Conservation (phyloP, 192 early-diverging fungal species). For the Mortierella alpina region DNA sequence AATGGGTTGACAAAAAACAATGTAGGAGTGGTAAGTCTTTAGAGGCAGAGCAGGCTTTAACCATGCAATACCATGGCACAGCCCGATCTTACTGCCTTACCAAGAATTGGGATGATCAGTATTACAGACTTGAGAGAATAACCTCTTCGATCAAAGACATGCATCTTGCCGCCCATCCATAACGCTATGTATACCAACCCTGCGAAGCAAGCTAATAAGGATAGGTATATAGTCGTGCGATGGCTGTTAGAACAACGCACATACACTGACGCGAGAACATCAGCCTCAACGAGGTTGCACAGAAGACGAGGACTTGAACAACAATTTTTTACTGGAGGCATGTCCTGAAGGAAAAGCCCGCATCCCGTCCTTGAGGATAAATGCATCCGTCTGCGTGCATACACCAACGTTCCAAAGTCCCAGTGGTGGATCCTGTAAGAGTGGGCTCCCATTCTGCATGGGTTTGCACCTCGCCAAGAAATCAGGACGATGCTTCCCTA, state of each 20-base stretch:
- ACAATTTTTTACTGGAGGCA: constrained; percentile 65
- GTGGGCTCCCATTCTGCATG: constrained; percentile 10
- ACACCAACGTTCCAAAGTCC: constrained; percentile 59
- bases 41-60: not conserved
- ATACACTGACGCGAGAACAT: not conserved
- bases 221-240: not conserved
- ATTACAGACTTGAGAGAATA: constrained; percentile 77
- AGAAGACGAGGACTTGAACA: not conserved
- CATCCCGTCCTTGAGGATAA: constrained; percentile 77
- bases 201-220: constrained; percentile 69
- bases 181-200: constrained; percentile 74
- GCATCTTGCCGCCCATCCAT: constrained; percentile 79
- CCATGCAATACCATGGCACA: constrained; percentile 1
- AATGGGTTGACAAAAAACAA: not conserved
- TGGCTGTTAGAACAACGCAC: not conserved
- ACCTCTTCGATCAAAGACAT: constrained; percentile 71
- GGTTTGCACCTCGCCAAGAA: constrained; percentile 58
- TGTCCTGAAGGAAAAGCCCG: constrained; percentile 91
- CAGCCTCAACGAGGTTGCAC: not conserved
- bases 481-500: constrained; percentile 60
- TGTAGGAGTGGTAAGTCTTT: constrained; percentile 27
- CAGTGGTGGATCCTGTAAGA: constrained; percentile 55
- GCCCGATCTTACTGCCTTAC: not conserved
- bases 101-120: constrained; percentile 60
- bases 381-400: constrained; percentile 62